Percentiles rank a stretch among this genome's conserved stretches.
Evolutionary conservation across 148 eudicot species (phyloP).

Genomic region (Rhododendron williamsianum): DNA sequence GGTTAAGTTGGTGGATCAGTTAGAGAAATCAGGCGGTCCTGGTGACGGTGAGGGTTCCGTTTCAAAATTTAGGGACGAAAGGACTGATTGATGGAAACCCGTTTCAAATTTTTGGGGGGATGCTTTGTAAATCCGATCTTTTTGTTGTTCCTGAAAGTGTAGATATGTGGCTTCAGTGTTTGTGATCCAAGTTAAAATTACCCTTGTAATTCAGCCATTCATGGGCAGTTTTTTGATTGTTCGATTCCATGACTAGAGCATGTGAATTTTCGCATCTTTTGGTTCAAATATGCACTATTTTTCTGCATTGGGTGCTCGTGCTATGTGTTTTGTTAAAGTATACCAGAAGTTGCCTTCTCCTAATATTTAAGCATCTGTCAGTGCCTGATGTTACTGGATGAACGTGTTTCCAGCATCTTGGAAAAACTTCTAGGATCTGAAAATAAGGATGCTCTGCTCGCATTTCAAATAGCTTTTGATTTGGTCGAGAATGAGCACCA

Average conservation of each 20-base stretch:
- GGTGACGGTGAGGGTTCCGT: slow-evolving; percentile 16
- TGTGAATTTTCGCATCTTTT: not conserved
- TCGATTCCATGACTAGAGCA: not conserved
- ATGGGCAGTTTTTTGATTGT: not conserved
- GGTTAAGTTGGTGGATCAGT: slow-evolving; percentile 23
- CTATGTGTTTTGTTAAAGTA: slow-evolving; percentile 42
- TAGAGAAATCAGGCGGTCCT: slow-evolving; percentile 21
- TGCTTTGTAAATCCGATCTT: not conserved
- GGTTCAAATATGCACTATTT: not conserved
- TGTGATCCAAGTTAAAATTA: not conserved
- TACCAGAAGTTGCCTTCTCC: slow-evolving; percentile 80
- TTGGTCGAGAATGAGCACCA: slow-evolving; percentile 96
- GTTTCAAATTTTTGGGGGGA: not conserved
- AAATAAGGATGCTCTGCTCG: slow-evolving; percentile 68
- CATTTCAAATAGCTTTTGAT: slow-evolving; percentile 91
- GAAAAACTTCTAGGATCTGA: slow-evolving; percentile 73
- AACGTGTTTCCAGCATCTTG: slow-evolving; percentile 72
- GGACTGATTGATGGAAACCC: slow-evolving; percentile 6
- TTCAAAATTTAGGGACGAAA: slow-evolving; percentile 16
- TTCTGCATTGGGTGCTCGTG: not conserved
- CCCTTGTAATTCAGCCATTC: not conserved
- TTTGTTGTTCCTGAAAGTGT: not conserved
- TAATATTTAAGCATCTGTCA: slow-evolving; percentile 88
- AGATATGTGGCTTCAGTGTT: slow-evolving; percentile 7
- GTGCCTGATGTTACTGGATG: slow-evolving; percentile 89